Evolutionary conservation across 805 yeast genomes (phyloP).

Genomic region (Ogataea ganodermae): DNA sequence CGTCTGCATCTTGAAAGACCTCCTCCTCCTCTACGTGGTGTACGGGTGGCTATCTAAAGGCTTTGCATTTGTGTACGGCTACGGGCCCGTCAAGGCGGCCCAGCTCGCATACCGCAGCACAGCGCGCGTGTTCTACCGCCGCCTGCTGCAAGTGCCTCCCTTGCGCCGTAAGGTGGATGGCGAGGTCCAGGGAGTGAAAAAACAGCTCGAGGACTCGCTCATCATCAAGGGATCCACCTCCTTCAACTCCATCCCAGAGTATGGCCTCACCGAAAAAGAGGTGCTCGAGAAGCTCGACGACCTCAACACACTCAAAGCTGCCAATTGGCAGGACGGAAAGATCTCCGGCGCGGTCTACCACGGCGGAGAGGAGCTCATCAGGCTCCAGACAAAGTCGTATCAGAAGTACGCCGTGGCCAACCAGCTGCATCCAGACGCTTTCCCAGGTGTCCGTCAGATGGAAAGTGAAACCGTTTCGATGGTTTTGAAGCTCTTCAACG

Average conservation of each 20-base stretch:
- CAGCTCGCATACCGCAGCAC: constrained; percentile 1
- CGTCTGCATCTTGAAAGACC: constrained; percentile 11
- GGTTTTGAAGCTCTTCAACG: constrained; percentile 80
- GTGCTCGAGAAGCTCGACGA: constrained; percentile 55
- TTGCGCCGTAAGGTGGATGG: constrained; percentile 56
- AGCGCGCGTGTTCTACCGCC: constrained; percentile 13
- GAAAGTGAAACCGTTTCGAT: constrained; percentile 92
- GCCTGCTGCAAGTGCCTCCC: constrained; percentile 31
- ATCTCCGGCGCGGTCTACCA: constrained; percentile 97
- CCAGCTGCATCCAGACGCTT: constrained; percentile 95
- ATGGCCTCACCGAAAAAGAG: constrained; percentile 52
- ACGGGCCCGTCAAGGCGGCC: constrained; percentile 26
- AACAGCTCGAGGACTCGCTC: constrained; percentile 55
- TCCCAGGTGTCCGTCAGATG: constrained; percentile 96
- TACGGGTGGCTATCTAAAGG: constrained; percentile 6
- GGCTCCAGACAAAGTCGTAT: constrained; percentile 76
- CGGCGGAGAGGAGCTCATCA: constrained; percentile 79
- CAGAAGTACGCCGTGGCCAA: constrained; percentile 81
- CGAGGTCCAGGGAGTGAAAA: constrained; percentile 54
- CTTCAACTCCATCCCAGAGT: constrained; percentile 54
- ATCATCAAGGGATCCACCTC: constrained; percentile 53
- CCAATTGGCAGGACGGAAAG: constrained; percentile 79
- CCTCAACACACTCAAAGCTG: constrained; percentile 54
- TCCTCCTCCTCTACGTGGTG: constrained; percentile 12
- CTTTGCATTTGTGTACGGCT: constrained; percentile 24